Base-by-base conservation (phyloP, 768 basidiomycete genomes). In the Pleurotus pulmonarius region DNA sequence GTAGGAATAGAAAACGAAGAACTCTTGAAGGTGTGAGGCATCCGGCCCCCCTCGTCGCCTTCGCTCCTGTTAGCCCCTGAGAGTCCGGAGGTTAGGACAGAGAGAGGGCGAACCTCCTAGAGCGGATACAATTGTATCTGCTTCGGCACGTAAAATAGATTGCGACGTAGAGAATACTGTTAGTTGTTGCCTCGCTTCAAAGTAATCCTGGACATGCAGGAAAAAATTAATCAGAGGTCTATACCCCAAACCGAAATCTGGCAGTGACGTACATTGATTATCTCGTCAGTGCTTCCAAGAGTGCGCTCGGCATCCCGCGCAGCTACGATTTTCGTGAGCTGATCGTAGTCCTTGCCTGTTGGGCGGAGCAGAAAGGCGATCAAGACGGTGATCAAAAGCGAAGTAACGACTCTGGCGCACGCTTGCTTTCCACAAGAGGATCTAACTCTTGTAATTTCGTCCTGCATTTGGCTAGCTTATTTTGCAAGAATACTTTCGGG, bases 1-100 rank as follows among this genome's bases (percentile, higher is more conserved):
- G 90, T 89, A 4, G 92, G 91, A 51, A 94, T 91, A 15, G 90
- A 90, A 70, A 94, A 94, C 2, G 88, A 83, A 2, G 91, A 86
- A 60, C 86, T 85, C 72, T 94, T 93, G 77, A 93, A 94, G 25
- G 80, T 74, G 67, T 93, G 92, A 2, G 88, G 90, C 52, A 70
- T 76, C 61, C 83, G 81, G 9, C 75, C 78, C 25, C 92, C 92
- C 64, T 86, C 80, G 63, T 94, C 92, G 62, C 82, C 92, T 93
- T 61, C 43, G 20, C 44, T 58, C 54, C 56, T 51, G 41, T 45
- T 55, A 56, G 59, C 52, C 40, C 64, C 38, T 62, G 43, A 24
- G 49, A 46, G 13, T 37, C 29, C 15, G 41, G 20, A 13, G 20
- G 24, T 25, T 4, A 18, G 5, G 9, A 7, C 39, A 37, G 2